phyloP scores from a whole-genome alignment of 169 alveolate genomes.

The Besnoitia besnoiti region DNA sequence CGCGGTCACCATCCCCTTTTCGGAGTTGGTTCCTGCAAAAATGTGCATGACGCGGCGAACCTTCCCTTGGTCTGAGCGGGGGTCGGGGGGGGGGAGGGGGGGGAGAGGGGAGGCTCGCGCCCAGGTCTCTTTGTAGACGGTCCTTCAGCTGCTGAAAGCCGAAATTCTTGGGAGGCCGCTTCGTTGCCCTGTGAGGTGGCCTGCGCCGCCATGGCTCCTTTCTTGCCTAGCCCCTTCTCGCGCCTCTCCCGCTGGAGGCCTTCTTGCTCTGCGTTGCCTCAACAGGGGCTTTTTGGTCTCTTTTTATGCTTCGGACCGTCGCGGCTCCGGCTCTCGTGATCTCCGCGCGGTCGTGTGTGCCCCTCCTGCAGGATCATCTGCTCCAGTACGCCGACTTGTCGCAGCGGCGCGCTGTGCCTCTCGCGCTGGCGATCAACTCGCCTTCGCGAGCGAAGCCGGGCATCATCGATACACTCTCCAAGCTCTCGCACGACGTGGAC shows the following conservation, averaged over 20 bases:
- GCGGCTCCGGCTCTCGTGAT: background rate
- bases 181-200: no score
- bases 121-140: no score
- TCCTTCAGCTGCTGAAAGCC: no score
- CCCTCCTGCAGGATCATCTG: constrained; percentile 83
- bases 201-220: no score
- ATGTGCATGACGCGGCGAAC: no score
- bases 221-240: no score
- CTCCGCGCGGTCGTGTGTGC: constrained; percentile 16
- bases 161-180: no score
- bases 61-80: no score
- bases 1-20: background rate
- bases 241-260: background rate
- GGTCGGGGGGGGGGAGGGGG: no score
- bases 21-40: no score
- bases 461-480: constrained; percentile 88
- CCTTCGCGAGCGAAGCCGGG: constrained; percentile 95
- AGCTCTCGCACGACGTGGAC: constrained; percentile 98
- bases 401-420: constrained; percentile 97
- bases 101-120: no score
- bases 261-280: background rate
- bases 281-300: background rate
- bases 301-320: background rate
- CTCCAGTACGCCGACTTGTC: constrained; percentile 90
- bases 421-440: constrained; percentile 96